These are phyloP conservation scores for Teratosphaeria pseudoeucalypti DNA, from an alignment of 2,329 filamentous ascomycete genomes.

Conservation along the genomic window DNA sequence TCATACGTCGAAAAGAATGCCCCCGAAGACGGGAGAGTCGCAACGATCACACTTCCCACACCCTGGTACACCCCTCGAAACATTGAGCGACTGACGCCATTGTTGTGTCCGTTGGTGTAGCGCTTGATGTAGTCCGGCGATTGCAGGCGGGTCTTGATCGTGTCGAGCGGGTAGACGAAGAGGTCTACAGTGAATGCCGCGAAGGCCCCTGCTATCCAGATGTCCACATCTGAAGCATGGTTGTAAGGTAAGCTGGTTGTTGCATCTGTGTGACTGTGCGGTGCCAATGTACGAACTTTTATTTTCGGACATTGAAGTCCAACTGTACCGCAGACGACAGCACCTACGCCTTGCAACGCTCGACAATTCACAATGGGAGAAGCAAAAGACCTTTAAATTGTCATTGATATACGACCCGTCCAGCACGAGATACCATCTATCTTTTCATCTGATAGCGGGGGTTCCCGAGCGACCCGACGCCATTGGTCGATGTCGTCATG, in stretches of 20 bases:
- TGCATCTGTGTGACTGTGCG: not conserved
- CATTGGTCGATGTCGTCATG: not conserved
- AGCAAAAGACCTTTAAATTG: too few relatives aligned
- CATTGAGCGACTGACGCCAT: conserved; percentile 44
- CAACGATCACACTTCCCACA: conserved; percentile 71
- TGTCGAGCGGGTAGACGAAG: conserved; percentile 79
- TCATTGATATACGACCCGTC: too few relatives aligned
- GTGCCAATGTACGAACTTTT: conserved; percentile 3
- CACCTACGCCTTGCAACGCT: not conserved
- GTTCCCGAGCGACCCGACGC: too few relatives aligned
- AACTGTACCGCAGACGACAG: not conserved
- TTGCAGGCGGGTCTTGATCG: conserved; percentile 77
- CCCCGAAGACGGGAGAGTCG: conserved; percentile 80
- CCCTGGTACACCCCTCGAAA: conserved; percentile 78
- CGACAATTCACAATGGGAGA: not conserved
- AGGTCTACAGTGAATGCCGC: conserved; percentile 81
- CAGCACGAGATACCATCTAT: too few relatives aligned
- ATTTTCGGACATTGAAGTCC: conserved; percentile 18
- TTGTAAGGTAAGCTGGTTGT: not conserved
- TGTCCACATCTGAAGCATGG: conserved; percentile 13
- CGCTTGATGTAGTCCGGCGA: conserved; percentile 62
- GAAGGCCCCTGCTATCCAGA: conserved; percentile 56
- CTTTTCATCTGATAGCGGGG: too few relatives aligned
- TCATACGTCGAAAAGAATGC: conserved; percentile 84
- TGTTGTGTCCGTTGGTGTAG: conserved; percentile 49